Base-by-base conservation (phyloP, 768 basidiomycete species). In the Gloeophyllum trabeum region DNA sequence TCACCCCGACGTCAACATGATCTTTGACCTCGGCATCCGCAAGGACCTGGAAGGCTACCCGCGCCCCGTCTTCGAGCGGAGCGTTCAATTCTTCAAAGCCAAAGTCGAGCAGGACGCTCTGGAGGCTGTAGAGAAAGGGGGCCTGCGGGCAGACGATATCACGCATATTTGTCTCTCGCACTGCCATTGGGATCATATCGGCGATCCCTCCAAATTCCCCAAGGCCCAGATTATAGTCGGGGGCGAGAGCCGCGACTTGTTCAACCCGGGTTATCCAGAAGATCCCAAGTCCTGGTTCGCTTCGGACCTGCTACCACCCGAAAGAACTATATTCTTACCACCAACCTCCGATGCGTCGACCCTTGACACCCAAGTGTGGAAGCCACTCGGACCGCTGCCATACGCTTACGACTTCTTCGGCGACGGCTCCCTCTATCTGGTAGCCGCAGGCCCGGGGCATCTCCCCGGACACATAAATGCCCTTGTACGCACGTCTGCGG, bases 351-450 rank as follows among this genome's bases (percentile, higher is more conserved):
- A 34, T n/a, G n/a, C n/a, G n/a, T n/a, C n/a, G n/a, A n/a, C n/a
- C n/a, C 35, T 46, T 73, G n/a, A 46, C 51, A 19, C 44, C 53
- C 24, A 37, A 19, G 20, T 19, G 20, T 37, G 36, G 36, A 7
- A 12, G 20, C 36, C 70, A 22, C 52, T 77, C 32, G 74, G 72
- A 0, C 71, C 71, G 2, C 76, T 74, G 52, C 69, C 71, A 21
- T 51, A 46, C 35, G 69, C 71, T 4, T 49, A 69, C 16, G 75
- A 80, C 56, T 69, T 65, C 49, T 76, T 69, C 48, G 65, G 65
- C 16, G 77, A 81, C 46, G 77, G 76, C 5, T 73, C 70, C 48
- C 51, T 76, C 25, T 79, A 73, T 48, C 62, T 80, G 46, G 51
- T 79, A 44, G 71, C 79, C 48, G 66, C 75, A 1, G 65, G 16